Percentiles rank a stretch among this genome's conserved stretches.
Evolutionary conservation across 768 basidiomycete species (phyloP).

Genomic region (Lenzites betulinus): DNA sequence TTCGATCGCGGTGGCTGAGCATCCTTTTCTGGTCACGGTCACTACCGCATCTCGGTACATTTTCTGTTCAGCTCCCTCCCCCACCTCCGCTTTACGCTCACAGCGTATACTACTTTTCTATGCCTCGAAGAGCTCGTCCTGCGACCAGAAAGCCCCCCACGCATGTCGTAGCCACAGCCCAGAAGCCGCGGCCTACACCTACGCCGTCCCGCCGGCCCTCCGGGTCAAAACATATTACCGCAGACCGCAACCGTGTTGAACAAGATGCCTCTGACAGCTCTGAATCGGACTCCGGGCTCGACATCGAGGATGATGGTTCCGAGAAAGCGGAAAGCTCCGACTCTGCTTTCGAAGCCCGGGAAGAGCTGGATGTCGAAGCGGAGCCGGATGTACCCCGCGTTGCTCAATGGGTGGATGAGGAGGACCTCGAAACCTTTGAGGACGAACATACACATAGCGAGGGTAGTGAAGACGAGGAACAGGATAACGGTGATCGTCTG

Average conservation of each 20-base stretch:
- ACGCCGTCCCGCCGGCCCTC: neutral
- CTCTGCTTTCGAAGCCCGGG: conserved; percentile 17
- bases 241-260: too few species aligned
- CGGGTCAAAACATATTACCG: neutral
- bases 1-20: conserved; percentile 10
- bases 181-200: conserved; percentile 1
- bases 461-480: conserved; percentile 10
- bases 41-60: conserved; percentile 1
- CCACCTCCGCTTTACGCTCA: neutral
- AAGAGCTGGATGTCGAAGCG: conserved; percentile 4
- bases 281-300: neutral
- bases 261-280: neutral
- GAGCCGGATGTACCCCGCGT: conserved; percentile 58
- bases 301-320: neutral
- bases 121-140: conserved; percentile 44
- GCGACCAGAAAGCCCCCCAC: conserved; percentile 29
- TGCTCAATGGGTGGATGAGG: conserved; percentile 62
- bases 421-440: conserved; percentile 32
- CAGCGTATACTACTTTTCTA: conserved; percentile 10
- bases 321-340: conserved; percentile 30
- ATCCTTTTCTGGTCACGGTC: conserved; percentile 5
- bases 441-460: conserved; percentile 7
- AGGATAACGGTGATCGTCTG: conserved; percentile 10
- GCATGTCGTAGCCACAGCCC: neutral
- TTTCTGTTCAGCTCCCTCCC: neutral